These are phyloP conservation scores for Magnaporthiopsis rhizophila DNA, from an alignment of 2,329 filamentous ascomycete genomes.

Conservation along the genomic window DNA sequence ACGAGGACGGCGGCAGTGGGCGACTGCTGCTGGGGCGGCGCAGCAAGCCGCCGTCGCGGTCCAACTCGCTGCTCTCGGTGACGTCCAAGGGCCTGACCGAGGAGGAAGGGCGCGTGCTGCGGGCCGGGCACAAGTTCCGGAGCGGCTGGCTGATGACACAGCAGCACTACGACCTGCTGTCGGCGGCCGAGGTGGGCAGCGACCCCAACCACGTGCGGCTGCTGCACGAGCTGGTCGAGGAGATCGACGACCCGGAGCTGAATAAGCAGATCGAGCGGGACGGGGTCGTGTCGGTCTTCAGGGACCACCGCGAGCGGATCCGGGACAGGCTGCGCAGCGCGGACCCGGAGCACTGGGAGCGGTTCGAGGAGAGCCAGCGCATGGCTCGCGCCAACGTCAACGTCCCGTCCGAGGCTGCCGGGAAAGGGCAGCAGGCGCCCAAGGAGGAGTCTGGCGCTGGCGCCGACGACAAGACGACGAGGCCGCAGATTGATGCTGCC, in stretches of 20 bases:
- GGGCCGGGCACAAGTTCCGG: slow-evolving; percentile 49
- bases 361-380: slow-evolving; percentile 53
- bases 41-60: slow-evolving; percentile 31
- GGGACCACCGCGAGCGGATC: slow-evolving; percentile 46
- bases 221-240: slow-evolving; percentile 55
- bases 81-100: slow-evolving; percentile 44
- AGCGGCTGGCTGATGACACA: slow-evolving; percentile 38
- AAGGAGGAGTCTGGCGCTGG: not conserved
- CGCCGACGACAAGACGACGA: not conserved
- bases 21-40: slow-evolving; percentile 22
- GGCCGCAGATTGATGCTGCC: not conserved
- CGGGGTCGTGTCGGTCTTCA: slow-evolving; percentile 54
- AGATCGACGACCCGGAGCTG: slow-evolving; percentile 52
- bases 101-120: slow-evolving; percentile 49
- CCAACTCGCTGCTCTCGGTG: slow-evolving; percentile 42
- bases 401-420: slow-evolving; percentile 14
- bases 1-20: slow-evolving; percentile 24
- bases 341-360: slow-evolving; percentile 59
- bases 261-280: slow-evolving; percentile 43
- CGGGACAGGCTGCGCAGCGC: slow-evolving; percentile 43
- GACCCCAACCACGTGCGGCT: slow-evolving; percentile 43
- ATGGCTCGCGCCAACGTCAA: slow-evolving; percentile 48
- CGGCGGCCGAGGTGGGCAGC: slow-evolving; percentile 32
- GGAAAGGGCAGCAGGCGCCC: not conserved
- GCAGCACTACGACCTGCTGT: slow-evolving; percentile 43